A percentile compares a stretch with the other conserved stretches of the same genome.
Evolutionary conservation across 2,329 filamentous ascomycete genomes (phyloP).

Genomic region (Colletotrichum incanum): DNA sequence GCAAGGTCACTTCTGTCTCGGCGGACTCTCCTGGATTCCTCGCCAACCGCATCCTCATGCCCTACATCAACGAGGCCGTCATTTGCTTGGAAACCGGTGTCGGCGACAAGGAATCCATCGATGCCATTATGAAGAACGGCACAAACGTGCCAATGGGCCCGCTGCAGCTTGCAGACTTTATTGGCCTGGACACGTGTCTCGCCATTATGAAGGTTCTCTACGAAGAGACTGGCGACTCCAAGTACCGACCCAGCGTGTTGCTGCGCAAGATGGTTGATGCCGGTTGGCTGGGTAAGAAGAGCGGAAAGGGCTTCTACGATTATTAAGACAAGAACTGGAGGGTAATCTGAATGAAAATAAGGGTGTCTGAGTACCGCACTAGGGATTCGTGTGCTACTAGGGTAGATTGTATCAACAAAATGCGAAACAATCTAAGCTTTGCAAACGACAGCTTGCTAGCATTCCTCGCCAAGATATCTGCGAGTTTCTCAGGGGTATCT

Average conservation of each 20-base stretch:
- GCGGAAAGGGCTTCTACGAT: conserved; percentile 94
- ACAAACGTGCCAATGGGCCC: conserved; percentile 99
- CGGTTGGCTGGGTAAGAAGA: conserved; percentile 98
- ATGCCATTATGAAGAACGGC: conserved; percentile 99
- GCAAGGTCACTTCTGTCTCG: conserved; percentile 90
- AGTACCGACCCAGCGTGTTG: conserved; percentile 92
- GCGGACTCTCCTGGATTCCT: conserved; percentile 95
- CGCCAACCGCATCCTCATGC: conserved; percentile 97
- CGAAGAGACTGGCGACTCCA: conserved; percentile 92
- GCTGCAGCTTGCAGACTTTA: conserved; percentile 94
- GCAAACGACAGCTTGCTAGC: not conserved
- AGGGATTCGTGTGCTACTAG: not conserved
- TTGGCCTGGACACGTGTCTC: conserved; percentile 95
- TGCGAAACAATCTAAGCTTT: not conserved
- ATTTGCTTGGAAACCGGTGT: conserved; percentile 96
- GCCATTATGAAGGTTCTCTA: conserved; percentile 98
- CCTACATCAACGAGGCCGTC: conserved; percentile 98
- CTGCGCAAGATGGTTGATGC: conserved; percentile 97
- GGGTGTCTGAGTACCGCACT: not conserved
- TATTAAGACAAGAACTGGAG: conserved; percentile 67
- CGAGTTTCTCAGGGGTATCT: not conserved
- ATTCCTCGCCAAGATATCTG: not conserved
- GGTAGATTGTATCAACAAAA: not conserved
- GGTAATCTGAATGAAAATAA: not conserved
- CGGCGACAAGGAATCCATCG: conserved; percentile 91